Evolutionary conservation across 2,329 filamentous ascomycete species (phyloP), one percentile per base, ranked within the genome.

Genomic region (Spiromastix sp.): DNA sequence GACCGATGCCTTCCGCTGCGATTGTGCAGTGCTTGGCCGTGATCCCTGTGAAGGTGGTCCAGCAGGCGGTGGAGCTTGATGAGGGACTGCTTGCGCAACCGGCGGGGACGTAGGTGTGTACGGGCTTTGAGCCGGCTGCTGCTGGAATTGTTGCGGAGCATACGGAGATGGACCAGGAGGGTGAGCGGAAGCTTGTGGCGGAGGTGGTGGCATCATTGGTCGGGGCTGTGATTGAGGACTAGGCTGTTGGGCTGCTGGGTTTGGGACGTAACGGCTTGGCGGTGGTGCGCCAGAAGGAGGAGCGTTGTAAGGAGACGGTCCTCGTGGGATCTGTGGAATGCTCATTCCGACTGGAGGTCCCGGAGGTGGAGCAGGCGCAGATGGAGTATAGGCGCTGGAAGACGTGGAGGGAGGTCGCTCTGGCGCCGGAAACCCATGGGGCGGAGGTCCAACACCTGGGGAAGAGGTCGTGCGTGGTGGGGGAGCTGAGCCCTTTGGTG

Each of bases 241-340:
- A 35, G 64, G 54, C 42, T 63, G 63, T 50, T 79, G 74, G 15
- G 71, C 54, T 11, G 72, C 63, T 29, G 80, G 76, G 34, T 73
- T 67, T 9, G 82, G 81, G 10, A 83, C 79, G 56, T 93, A 93
- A 50, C 85, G 70, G 63, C 77, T 85, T 7, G 77, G 72, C 4
- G 80, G 74, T n/a, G 83, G 78, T 4, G 75, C 67, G 12, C 68
- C 71, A 19, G 78, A 66, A 5, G 84, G 83, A 36, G 87, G 82
- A 24, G 81, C 75, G 50, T 87, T 85, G 59, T 94, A 95, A 4
- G 87, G 87, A 17, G 87, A 94, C 4, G 81, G 72, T 18, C 81
- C 85, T 44, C 85, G 78, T 15, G 78, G 72, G 34, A 85, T 71
- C 13, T 75, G 72, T 27, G 72, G 72, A 34, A 53, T 42, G 11